Percentiles rank a stretch among this genome's conserved stretches.
Evolutionary conservation across 306 rosid genomes (phyloP).

Genomic region (Chamaecrista fasciculata): DNA sequence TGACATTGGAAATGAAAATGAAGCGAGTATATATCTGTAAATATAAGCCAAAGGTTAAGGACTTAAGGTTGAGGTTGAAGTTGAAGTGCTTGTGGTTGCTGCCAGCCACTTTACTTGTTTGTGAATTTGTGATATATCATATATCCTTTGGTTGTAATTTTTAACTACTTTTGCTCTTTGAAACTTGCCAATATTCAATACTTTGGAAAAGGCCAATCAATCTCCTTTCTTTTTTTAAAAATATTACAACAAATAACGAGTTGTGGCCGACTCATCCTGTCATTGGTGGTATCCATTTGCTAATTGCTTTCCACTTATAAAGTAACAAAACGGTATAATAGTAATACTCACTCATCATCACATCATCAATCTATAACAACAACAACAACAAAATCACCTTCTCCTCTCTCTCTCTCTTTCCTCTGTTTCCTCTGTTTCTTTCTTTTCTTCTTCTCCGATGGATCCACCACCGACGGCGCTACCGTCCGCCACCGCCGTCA

Average conservation of each 20-base stretch:
- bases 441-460: not conserved
- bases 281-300: constrained; percentile 24
- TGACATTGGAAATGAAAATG: constrained; percentile 25
- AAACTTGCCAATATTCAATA: constrained; percentile 28
- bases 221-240: too few relatives aligned
- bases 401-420: constrained; percentile 21
- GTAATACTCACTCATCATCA: too few relatives aligned
- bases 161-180: constrained; percentile 16
- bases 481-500: constrained; percentile 22
- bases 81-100: too few relatives aligned
- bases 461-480: constrained; percentile 30
- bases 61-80: too few relatives aligned
- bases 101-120: constrained; percentile 35
- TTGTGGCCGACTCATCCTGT: constrained; percentile 29
- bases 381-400: constrained; percentile 23
- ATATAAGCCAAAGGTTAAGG: constrained; percentile 16
- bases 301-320: constrained; percentile 19
- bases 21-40: constrained; percentile 6
- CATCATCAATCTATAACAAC: not conserved
- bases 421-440: constrained; percentile 8
- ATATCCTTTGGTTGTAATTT: constrained; percentile 5
- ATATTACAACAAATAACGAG: constrained; percentile 31
- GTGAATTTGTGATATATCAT: too few relatives aligned
- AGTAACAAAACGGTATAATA: constrained; percentile 20
- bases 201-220: constrained; percentile 33